These are phyloP conservation scores for Pulveroboletus sp. DNA, from an alignment of 1,284 basidiomycete genomes.

Conservation along the genomic window DNA sequence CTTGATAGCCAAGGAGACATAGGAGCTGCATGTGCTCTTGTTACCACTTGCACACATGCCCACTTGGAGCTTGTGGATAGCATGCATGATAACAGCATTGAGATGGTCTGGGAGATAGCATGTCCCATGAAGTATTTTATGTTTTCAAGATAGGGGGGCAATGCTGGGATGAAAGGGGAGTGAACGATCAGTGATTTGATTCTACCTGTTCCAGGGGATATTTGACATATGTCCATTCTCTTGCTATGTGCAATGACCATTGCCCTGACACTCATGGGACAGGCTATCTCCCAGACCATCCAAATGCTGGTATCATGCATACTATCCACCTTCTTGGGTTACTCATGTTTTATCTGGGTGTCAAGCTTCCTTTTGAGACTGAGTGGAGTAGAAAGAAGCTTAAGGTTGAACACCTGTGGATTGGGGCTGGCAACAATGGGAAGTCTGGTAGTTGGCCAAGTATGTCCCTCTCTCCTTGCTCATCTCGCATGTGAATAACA, in stretches of 20 bases:
- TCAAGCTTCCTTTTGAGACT: constrained; percentile 76
- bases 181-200: constrained; percentile 78
- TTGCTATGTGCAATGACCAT: background rate
- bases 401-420: constrained; percentile 69
- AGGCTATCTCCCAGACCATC: constrained; percentile 79
- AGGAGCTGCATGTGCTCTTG: constrained; percentile 45
- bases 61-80: constrained; percentile 62
- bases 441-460: constrained; percentile 71
- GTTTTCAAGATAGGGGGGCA: constrained; percentile 73
- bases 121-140: constrained; percentile 56
- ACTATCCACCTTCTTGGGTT: constrained; percentile 73
- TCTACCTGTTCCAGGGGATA: constrained; percentile 75
- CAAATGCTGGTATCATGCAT: constrained; percentile 79
- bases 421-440: constrained; percentile 59
- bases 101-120: too few relatives aligned
- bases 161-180: constrained; percentile 68
- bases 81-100: too few relatives aligned
- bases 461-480: constrained; percentile 31
- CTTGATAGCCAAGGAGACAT: constrained; percentile 40
- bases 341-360: constrained; percentile 76
- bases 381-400: constrained; percentile 61
- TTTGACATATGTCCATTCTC: constrained; percentile 46
- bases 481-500: background rate
- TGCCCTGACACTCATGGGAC: background rate
- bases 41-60: constrained; percentile 53